These are phyloP conservation scores for Theobroma grandiflorum DNA, from an alignment of 441 rosid genomes.

Conservation along the genomic window DNA sequence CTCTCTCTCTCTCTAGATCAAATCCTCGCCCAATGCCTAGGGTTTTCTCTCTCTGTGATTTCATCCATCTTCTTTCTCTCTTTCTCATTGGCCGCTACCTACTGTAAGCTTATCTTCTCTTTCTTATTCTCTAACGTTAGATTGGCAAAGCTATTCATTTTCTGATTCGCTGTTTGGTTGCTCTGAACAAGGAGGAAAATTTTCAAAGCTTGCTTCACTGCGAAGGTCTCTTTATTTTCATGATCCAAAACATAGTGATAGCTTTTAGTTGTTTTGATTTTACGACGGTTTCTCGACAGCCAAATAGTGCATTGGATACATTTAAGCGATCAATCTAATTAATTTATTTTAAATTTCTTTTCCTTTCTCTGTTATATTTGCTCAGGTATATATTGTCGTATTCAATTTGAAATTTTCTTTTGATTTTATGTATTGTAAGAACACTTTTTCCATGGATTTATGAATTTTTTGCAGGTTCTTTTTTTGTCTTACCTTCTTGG, in stretches of 20 bases:
- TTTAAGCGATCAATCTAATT: constrained; percentile 9
- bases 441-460: background rate
- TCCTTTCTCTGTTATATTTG: background rate
- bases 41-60: constrained; percentile 15
- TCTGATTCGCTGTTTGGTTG: constrained; percentile 24
- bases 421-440: background rate
- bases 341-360: background rate
- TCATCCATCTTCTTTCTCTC: constrained; percentile 6
- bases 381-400: background rate
- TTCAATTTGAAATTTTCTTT: background rate
- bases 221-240: background rate
- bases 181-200: background rate
- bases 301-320: background rate
- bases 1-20: constrained; percentile 13
- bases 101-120: constrained; percentile 25
- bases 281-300: background rate
- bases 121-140: background rate
- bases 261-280: background rate
- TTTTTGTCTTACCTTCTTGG: background rate
- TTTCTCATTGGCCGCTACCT: background rate
- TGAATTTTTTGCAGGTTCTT: constrained; percentile 14
- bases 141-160: background rate
- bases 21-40: background rate
- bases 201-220: constrained; percentile 13
- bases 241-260: constrained; percentile 14